phyloP scores from a whole-genome alignment of 352 stramenopile species.

The Globisporangium irregulare region DNA sequence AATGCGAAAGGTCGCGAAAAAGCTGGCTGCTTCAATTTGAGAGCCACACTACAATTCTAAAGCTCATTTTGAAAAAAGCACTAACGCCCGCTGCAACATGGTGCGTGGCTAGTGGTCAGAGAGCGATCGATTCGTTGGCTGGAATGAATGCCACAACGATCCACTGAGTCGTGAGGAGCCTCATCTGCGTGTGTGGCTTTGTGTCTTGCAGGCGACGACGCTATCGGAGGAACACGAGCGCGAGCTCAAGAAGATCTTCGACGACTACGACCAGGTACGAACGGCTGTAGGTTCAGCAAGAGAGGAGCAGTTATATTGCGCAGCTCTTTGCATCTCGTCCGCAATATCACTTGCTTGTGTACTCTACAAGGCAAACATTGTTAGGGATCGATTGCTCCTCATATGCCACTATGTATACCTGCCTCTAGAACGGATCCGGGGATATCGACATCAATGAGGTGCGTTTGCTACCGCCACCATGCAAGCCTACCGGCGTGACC shows the following conservation, averaged over 20 bases:
- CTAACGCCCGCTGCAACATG: not conserved
- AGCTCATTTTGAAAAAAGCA: not conserved
- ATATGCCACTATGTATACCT: not conserved
- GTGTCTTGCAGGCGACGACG: conserved; percentile 28
- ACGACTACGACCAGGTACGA: conserved; percentile 66
- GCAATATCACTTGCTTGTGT: not conserved
- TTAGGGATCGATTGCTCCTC: not conserved
- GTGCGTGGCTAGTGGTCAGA: not conserved
- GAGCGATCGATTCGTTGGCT: too few species aligned
- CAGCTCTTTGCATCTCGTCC: not conserved
- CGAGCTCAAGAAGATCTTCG: conserved; percentile 75
- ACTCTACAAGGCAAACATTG: not conserved
- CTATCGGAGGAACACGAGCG: conserved; percentile 66
- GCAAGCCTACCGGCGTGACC: not conserved
- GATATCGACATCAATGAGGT: conserved; percentile 75
- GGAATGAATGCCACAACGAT: too few species aligned
- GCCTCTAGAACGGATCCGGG: conserved; percentile 50
- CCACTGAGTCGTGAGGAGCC: too few species aligned
- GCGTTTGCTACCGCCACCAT: not conserved
- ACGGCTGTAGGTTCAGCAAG: not conserved
- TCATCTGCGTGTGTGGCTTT: too few species aligned
- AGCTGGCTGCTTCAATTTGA: not conserved
- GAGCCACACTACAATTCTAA: not conserved
- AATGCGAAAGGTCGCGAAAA: not conserved
- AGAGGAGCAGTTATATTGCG: not conserved